phyloP scores from a whole-genome alignment of 2,329 filamentous ascomycete genomes.

The Knufia fluminis region DNA sequence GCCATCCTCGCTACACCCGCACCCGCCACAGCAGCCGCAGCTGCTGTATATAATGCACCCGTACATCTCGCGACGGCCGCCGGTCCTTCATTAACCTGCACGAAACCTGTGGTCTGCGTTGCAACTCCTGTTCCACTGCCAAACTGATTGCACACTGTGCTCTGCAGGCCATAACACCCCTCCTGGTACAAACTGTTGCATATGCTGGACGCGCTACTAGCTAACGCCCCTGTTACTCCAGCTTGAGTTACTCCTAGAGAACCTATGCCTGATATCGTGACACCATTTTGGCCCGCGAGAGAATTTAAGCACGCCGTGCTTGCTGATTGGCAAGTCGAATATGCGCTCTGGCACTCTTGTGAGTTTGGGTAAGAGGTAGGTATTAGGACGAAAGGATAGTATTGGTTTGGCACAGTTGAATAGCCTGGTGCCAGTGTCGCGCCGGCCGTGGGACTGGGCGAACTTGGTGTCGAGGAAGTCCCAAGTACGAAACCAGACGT shows the following conservation, averaged over 20 bases:
- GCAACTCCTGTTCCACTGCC: conserved; percentile 24
- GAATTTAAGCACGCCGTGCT: conserved; percentile 35
- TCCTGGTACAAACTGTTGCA: conserved; percentile 38
- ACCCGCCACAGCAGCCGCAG: conserved; percentile 35
- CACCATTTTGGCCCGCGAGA: conserved; percentile 42
- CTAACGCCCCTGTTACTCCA: conserved; percentile 34
- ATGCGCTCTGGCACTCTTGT: conserved; percentile 45
- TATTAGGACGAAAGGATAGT: conserved; percentile 45
- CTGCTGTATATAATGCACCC: conserved; percentile 35
- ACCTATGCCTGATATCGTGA: conserved; percentile 39
- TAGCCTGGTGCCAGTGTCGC: conserved; percentile 22
- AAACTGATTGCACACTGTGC: conserved; percentile 37
- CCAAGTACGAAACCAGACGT: conserved; percentile 21
- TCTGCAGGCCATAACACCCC: conserved; percentile 42
- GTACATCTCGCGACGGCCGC: conserved; percentile 24
- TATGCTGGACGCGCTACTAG: conserved; percentile 33
- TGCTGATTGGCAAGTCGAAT: conserved; percentile 43
- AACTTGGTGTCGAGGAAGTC: conserved; percentile 18
- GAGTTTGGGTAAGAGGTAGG: conserved; percentile 46
- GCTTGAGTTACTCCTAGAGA: conserved; percentile 42
- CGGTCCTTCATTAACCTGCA: conserved; percentile 16
- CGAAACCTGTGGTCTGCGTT: conserved; percentile 20
- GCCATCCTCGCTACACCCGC: conserved; percentile 30
- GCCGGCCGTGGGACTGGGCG: conserved; percentile 24
- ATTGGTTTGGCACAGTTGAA: conserved; percentile 32